phyloP scores from a whole-genome alignment of 768 basidiomycete genomes.

The Mycena haematopus region DNA sequence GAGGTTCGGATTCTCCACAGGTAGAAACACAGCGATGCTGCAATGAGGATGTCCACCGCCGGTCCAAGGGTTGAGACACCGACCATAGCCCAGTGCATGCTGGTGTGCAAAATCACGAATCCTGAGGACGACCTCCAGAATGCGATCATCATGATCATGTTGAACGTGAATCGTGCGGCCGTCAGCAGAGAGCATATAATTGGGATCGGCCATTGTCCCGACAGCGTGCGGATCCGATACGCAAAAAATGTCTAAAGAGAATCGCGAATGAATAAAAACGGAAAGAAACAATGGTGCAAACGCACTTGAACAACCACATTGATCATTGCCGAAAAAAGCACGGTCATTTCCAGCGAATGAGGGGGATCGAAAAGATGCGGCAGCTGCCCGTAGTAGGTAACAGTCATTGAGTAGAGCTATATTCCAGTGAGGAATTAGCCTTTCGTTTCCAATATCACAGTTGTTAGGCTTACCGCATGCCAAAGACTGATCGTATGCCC shows the following conservation, averaged over 20 bases:
- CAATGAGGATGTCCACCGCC: slow-evolving; percentile 3
- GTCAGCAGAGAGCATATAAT: neutral
- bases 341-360: slow-evolving; percentile 1
- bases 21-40: slow-evolving; percentile 4
- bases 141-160: neutral
- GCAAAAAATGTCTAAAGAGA: neutral
- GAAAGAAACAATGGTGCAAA: neutral
- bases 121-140: neutral
- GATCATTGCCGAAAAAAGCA: slow-evolving; percentile 2
- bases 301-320: slow-evolving; percentile 2
- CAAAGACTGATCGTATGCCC: neutral
- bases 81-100: neutral
- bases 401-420: slow-evolving; percentile 1
- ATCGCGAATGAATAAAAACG: neutral
- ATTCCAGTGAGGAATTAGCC: neutral
- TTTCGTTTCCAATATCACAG: too few species aligned
- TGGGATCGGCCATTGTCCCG: slow-evolving; percentile 1
- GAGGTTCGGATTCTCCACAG: neutral
- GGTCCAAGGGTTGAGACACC: neutral
- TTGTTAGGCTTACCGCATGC: neutral
- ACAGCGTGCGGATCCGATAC: slow-evolving; percentile 5
- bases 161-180: neutral
- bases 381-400: slow-evolving; percentile 13
- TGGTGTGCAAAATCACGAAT: neutral
- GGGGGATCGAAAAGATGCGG: slow-evolving; percentile 4